These are phyloP conservation scores for Hemileia vastatrix DNA, from an alignment of 1,284 basidiomycete genomes.

Conservation along the genomic window DNA sequence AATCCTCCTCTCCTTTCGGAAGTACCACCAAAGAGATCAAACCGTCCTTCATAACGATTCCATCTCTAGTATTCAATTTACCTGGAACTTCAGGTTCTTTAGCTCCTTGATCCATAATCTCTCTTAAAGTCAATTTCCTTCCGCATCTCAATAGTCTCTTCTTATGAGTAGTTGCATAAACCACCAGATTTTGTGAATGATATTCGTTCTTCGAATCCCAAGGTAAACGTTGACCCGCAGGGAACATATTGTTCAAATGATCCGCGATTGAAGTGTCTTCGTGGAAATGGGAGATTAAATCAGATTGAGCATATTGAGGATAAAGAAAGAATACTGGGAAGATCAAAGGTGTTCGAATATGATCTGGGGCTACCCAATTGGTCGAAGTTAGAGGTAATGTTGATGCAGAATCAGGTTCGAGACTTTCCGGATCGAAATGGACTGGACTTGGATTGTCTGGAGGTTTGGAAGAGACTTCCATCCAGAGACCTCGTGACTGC, in stretches of 20 bases:
- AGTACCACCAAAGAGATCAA: constrained; percentile 75
- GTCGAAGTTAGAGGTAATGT: constrained; percentile 29
- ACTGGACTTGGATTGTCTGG: constrained; percentile 53
- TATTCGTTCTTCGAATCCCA: constrained; percentile 75
- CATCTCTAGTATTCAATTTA: constrained; percentile 60
- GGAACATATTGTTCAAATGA: constrained; percentile 75
- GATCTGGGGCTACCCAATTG: constrained; percentile 37
- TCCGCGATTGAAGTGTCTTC: constrained; percentile 72
- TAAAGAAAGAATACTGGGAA: constrained; percentile 87
- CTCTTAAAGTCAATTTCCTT: constrained; percentile 69
- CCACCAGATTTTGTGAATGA: constrained; percentile 55
- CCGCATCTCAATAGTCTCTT: constrained; percentile 78
- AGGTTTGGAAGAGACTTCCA: constrained; percentile 41
- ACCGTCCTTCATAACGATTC: constrained; percentile 74
- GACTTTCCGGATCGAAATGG: constrained; percentile 48
- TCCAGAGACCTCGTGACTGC: constrained; percentile 37
- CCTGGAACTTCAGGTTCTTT: constrained; percentile 53
- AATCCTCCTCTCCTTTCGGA: constrained; percentile 69
- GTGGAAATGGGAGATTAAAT: constrained; percentile 75
- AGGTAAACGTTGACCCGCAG: constrained; percentile 54
- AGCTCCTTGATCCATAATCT: constrained; percentile 53
- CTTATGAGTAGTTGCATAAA: constrained; percentile 72
- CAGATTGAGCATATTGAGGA: constrained; percentile 74
- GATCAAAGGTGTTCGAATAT: constrained; percentile 56
- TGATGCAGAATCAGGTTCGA: constrained; percentile 31